A percentile compares a stretch with the other conserved stretches of the same genome.
Evolutionary conservation across 352 stramenopile genomes (phyloP).

Genomic region (Pythium rhizo-oryzae): DNA sequence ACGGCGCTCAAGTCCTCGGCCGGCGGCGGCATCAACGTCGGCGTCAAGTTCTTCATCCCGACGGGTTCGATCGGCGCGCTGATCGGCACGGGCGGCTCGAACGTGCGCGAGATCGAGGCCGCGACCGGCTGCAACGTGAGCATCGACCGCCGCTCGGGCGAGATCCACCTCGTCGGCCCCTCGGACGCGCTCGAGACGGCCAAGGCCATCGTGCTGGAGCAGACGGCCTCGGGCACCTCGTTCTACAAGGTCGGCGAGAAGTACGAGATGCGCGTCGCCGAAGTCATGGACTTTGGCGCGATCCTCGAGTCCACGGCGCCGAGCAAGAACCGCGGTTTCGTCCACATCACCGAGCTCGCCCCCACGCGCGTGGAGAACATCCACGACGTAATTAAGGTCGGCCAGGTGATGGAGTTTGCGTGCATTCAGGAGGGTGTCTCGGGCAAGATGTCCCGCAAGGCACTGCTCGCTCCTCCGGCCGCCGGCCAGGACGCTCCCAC

Average conservation of each 20-base stretch:
- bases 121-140: conserved; percentile 58
- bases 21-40: conserved; percentile 44
- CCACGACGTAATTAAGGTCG: conserved; percentile 54
- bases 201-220: conserved; percentile 65
- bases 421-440: conserved; percentile 78
- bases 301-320: conserved; percentile 83
- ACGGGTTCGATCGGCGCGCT: conserved; percentile 57
- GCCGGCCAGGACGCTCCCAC: background rate
- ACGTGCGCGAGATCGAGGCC: conserved; percentile 76
- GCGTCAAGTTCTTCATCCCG: conserved; percentile 66
- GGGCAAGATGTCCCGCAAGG: conserved; percentile 85
- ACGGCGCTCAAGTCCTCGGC: conserved; percentile 51
- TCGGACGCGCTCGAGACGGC: conserved; percentile 74
- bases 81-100: conserved; percentile 76
- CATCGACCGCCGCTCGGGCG: conserved; percentile 86
- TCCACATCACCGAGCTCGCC: conserved; percentile 95
- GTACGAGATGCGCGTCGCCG: conserved; percentile 92
- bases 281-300: conserved; percentile 96
- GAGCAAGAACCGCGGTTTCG: conserved; percentile 87
- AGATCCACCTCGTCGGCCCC: conserved; percentile 89
- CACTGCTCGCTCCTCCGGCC: conserved; percentile 33
- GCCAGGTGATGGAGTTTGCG: conserved; percentile 79
- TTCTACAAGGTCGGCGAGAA: conserved; percentile 90
- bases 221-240: conserved; percentile 33
- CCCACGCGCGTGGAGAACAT: conserved; percentile 69